Evolutionary conservation across 2,329 filamentous ascomycete genomes (phyloP).

Genomic region (Sarocladium strictum): DNA sequence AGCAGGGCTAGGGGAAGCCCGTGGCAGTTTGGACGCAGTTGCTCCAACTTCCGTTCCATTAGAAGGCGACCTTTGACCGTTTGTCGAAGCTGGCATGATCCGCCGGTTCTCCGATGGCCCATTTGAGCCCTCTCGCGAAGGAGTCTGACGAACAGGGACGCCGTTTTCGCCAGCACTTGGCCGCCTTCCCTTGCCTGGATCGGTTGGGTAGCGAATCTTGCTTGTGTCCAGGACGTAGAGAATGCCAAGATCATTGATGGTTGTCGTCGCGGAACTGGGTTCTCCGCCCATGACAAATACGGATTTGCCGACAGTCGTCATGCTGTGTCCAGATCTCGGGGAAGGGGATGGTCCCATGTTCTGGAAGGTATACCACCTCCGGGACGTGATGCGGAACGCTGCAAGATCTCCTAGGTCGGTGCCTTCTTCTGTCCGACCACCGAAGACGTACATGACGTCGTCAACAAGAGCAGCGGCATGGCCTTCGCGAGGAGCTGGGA

Average conservation of each 20-base stretch:
- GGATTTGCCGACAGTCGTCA: constrained; percentile 91
- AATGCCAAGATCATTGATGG: constrained; percentile 78
- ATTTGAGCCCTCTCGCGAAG: constrained; percentile 46
- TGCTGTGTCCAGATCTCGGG: constrained; percentile 89
- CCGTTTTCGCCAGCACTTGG: constrained; percentile 34
- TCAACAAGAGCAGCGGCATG: constrained; percentile 90
- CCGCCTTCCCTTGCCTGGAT: constrained; percentile 39
- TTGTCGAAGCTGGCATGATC: constrained; percentile 39
- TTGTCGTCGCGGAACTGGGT: constrained; percentile 77
- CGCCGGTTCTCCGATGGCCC: constrained; percentile 42
- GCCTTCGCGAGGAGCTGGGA: constrained; percentile 86
- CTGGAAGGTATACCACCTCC: constrained; percentile 98
- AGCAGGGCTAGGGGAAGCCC: constrained; percentile 30
- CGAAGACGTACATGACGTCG: constrained; percentile 99
- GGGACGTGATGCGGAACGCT: constrained; percentile 67
- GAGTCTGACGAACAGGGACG: constrained; percentile 27
- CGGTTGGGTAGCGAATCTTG: constrained; percentile 94
- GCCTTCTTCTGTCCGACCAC: constrained; percentile 89
- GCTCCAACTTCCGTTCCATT: constrained; percentile 32
- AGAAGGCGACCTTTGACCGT: constrained; percentile 34
- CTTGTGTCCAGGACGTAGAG: constrained; percentile 90
- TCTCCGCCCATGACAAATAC: constrained; percentile 91
- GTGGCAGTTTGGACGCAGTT: constrained; percentile 28
- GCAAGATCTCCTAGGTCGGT: constrained; percentile 88
- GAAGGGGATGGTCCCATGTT: constrained; percentile 98